Conservation (phyloP, 2,329 filamentous ascomycete species). For the Metarhizium guizhouense region DNA sequence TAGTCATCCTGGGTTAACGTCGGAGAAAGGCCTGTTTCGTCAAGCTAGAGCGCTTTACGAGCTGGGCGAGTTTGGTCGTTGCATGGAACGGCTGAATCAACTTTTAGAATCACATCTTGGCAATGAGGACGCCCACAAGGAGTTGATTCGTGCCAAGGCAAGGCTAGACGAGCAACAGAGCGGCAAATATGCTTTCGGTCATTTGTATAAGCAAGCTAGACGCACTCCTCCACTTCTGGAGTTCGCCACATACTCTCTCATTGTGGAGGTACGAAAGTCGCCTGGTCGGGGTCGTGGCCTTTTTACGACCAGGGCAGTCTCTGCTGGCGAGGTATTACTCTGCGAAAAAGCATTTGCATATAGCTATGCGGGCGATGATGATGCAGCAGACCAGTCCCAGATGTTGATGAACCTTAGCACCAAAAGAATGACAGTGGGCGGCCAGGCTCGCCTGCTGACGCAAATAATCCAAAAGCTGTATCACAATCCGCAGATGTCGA, state of each 20-base stretch:
- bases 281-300: constrained; percentile 36
- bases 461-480: constrained; percentile 35
- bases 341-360: constrained; percentile 48
- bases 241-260: constrained; percentile 34
- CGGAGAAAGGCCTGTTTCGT: constrained; percentile 36
- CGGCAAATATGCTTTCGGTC: constrained; percentile 29
- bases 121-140: constrained; percentile 20
- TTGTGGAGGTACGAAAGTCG: constrained; percentile 31
- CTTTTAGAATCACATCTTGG: constrained; percentile 24
- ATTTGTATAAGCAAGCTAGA: neutral
- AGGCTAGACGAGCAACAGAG: constrained; percentile 28
- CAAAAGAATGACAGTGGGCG: constrained; percentile 19
- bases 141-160: constrained; percentile 19
- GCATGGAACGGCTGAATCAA: constrained; percentile 22
- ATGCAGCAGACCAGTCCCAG: neutral
- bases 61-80: constrained; percentile 28
- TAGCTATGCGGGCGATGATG: constrained; percentile 18
- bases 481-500: constrained; percentile 25
- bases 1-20: constrained; percentile 7
- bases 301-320: constrained; percentile 38
- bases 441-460: constrained; percentile 30
- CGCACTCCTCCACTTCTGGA: constrained; percentile 24
- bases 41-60: constrained; percentile 35
- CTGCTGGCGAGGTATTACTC: constrained; percentile 40
- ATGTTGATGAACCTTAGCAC: constrained; percentile 22